These are phyloP conservation scores for Neonectria coccinea DNA, from an alignment of 2,329 filamentous ascomycete species.

Conservation along the genomic window DNA sequence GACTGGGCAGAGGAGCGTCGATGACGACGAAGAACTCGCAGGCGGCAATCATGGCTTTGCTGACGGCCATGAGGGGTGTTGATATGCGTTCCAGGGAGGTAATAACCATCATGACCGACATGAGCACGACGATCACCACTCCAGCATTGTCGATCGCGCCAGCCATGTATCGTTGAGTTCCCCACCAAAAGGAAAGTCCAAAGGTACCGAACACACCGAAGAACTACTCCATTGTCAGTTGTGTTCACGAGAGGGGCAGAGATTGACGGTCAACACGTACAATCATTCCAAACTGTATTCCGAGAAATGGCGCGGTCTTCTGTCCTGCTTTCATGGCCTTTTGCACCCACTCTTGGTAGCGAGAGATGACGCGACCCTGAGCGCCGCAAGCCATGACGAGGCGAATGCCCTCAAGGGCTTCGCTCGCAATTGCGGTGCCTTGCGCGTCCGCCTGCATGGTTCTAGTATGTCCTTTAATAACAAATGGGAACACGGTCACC, in stretches of 20 bases:
- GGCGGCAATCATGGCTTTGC: slow-evolving; percentile 46
- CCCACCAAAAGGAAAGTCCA: slow-evolving; percentile 59
- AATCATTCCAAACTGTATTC: slow-evolving; percentile 32
- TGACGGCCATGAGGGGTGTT: slow-evolving; percentile 53
- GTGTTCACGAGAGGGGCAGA: background rate
- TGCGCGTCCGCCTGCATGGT: slow-evolving; percentile 46
- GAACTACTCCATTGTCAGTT: slow-evolving; percentile 36
- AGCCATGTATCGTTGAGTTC: slow-evolving; percentile 51
- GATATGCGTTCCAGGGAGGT: slow-evolving; percentile 53
- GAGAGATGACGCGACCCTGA: slow-evolving; percentile 50
- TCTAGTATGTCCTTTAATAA: slow-evolving; percentile 36
- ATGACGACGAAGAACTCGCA: slow-evolving; percentile 48
- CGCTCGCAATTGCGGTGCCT: slow-evolving; percentile 57
- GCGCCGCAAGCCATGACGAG: slow-evolving; percentile 60
- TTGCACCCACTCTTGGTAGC: slow-evolving; percentile 53
- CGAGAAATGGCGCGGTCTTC: slow-evolving; percentile 45
- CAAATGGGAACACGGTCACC: slow-evolving; percentile 42
- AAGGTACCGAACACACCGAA: slow-evolving; percentile 52
- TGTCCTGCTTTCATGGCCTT: slow-evolving; percentile 51
- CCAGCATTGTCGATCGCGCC: slow-evolving; percentile 51
- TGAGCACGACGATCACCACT: slow-evolving; percentile 53
- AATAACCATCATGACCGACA: slow-evolving; percentile 54
- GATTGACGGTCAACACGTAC: slow-evolving; percentile 19
- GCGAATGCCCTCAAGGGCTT: slow-evolving; percentile 55
- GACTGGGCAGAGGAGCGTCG: slow-evolving; percentile 39